These are phyloP conservation scores for Zangia roseola DNA, from an alignment of 768 basidiomycete genomes.

Conservation along the genomic window DNA sequence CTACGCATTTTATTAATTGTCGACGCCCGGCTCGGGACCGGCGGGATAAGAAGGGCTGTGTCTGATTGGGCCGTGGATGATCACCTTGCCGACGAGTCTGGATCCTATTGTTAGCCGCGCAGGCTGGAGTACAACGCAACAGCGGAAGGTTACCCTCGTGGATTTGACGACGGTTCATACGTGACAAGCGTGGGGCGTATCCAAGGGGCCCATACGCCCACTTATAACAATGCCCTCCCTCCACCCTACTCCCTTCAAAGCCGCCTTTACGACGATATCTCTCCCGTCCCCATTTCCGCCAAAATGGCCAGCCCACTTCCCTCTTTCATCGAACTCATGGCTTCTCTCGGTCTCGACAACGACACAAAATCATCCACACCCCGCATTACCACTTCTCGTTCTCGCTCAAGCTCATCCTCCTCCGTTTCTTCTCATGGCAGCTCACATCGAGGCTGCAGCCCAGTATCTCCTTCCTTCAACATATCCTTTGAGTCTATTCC, in stretches of 20 bases:
- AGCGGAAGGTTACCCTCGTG: slow-evolving; percentile 23
- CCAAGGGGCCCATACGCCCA: slow-evolving; percentile 24
- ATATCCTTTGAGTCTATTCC: slow-evolving; percentile 21
- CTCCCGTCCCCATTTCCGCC: slow-evolving; percentile 30
- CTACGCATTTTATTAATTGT: neutral
- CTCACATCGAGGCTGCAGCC: slow-evolving; percentile 30
- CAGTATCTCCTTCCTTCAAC: slow-evolving; percentile 39
- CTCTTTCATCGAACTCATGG: slow-evolving; percentile 87
- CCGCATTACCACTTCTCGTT: slow-evolving; percentile 24
- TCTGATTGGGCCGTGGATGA: slow-evolving; percentile 15
- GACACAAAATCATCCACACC: slow-evolving; percentile 33
- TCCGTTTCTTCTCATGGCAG: slow-evolving; percentile 45
- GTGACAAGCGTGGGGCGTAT: slow-evolving; percentile 40
- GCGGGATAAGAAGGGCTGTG: slow-evolving; percentile 17
- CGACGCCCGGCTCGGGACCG: slow-evolving; percentile 16
- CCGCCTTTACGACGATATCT: slow-evolving; percentile 19
- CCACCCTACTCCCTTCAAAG: slow-evolving; percentile 15
- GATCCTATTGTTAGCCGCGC: slow-evolving; percentile 42
- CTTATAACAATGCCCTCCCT: slow-evolving; percentile 27
- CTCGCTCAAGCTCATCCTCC: slow-evolving; percentile 44
- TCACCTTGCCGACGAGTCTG: slow-evolving; percentile 67
- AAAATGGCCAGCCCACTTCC: slow-evolving; percentile 68
- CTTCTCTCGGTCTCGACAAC: slow-evolving; percentile 71
- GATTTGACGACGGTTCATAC: slow-evolving; percentile 33
- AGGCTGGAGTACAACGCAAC: slow-evolving; percentile 22